A percentile compares a stretch with the other conserved stretches of the same genome.
phyloP scores from a whole-genome alignment of 192 early-diverging fungal species.

The Coemansia sp. region DNA sequence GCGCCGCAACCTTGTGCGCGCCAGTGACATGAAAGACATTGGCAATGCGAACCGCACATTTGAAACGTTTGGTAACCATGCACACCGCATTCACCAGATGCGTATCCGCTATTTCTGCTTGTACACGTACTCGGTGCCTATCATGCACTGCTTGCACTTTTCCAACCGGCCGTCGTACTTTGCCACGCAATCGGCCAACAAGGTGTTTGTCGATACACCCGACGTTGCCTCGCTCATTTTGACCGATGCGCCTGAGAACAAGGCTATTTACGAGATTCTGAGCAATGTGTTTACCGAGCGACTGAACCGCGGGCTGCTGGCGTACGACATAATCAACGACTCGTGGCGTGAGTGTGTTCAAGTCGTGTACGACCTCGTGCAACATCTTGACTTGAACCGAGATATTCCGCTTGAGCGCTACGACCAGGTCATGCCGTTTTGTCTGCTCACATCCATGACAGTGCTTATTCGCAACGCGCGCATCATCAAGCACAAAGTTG shows the following conservation, averaged over 20 bases:
- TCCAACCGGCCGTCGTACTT: slow-evolving; percentile 45
- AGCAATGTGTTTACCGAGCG: slow-evolving; percentile 20
- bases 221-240: not conserved
- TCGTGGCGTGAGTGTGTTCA: slow-evolving; percentile 43
- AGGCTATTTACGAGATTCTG: slow-evolving; percentile 34
- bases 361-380: slow-evolving; percentile 18
- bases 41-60: slow-evolving; percentile 5
- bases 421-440: slow-evolving; percentile 43
- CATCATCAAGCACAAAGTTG: slow-evolving; percentile 19
- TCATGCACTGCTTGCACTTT: slow-evolving; percentile 28
- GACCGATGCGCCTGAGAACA: slow-evolving; percentile 20
- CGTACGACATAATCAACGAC: slow-evolving; percentile 34
- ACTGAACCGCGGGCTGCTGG: slow-evolving; percentile 32
- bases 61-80: slow-evolving; percentile 24
- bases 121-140: slow-evolving; percentile 21
- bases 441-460: slow-evolving; percentile 34
- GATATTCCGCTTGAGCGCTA: slow-evolving; percentile 38
- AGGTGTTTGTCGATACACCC: slow-evolving; percentile 9
- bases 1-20: slow-evolving; percentile 14
- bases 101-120: slow-evolving; percentile 42
- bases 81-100: slow-evolving; percentile 26
- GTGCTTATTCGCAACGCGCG: slow-evolving; percentile 37
- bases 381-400: slow-evolving; percentile 22
- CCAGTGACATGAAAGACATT: slow-evolving; percentile 7
- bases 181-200: not conserved